These are phyloP conservation scores for Lipomyces sp. DNA, from an alignment of 805 yeast genomes.

Conservation along the genomic window DNA sequence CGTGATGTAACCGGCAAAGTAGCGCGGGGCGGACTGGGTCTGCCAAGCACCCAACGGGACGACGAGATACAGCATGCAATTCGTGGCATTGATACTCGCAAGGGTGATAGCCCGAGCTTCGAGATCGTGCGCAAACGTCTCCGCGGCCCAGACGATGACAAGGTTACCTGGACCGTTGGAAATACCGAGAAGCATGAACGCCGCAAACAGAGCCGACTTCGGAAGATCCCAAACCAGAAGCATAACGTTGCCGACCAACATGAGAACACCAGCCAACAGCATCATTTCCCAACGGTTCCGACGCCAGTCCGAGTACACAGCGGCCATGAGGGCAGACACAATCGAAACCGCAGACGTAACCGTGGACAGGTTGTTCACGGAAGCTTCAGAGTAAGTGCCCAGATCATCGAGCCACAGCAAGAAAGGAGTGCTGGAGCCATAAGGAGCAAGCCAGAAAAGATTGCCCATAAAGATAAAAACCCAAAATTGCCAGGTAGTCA, in stretches of 20 bases:
- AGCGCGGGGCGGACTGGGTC: constrained; percentile 34
- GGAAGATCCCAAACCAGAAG: constrained; percentile 55
- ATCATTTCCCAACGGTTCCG: constrained; percentile 56
- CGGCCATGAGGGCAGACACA: constrained; percentile 36
- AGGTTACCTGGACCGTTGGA: constrained; percentile 64
- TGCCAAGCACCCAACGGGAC: constrained; percentile 46
- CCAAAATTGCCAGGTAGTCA: constrained; percentile 49
- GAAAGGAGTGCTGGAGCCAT: constrained; percentile 54
- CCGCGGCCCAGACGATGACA: constrained; percentile 56
- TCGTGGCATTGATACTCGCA: constrained; percentile 50
- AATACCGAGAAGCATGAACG: constrained; percentile 53
- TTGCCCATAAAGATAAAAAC: constrained; percentile 41
- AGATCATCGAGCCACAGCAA: constrained; percentile 59
- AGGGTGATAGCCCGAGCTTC: constrained; percentile 53
- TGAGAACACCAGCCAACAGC: constrained; percentile 50
- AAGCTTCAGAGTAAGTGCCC: constrained; percentile 41
- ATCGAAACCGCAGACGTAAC: constrained; percentile 60
- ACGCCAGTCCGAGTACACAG: constrained; percentile 47
- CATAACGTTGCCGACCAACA: constrained; percentile 50
- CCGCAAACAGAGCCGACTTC: constrained; percentile 57
- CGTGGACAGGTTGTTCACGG: constrained; percentile 51
- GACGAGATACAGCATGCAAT: constrained; percentile 56
- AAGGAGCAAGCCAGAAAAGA: constrained; percentile 28
- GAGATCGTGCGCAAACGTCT: constrained; percentile 53
- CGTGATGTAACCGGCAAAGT: constrained; percentile 31